A percentile compares a stretch with the other conserved stretches of the same genome.
Conservation (phyloP, 768 basidiomycete genomes). For the Termitomyces sp. region DNA sequence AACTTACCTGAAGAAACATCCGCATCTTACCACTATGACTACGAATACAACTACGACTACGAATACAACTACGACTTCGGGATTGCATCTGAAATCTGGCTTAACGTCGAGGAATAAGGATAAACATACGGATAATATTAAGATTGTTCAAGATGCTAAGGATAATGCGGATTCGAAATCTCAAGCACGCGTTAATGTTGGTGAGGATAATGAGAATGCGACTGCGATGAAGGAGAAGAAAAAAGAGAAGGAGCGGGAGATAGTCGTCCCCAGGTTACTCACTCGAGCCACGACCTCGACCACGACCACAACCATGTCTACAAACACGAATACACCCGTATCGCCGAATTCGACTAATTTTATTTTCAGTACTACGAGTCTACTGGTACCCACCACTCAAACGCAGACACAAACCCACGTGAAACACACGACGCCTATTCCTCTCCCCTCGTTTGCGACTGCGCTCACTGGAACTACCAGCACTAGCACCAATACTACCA, state of each 20-base stretch:
- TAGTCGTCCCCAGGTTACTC: not conserved
- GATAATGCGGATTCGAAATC: not conserved
- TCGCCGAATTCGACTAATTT: not conserved
- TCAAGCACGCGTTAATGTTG: not conserved
- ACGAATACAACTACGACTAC: not conserved
- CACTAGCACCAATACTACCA: not conserved
- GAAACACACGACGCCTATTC: constrained; percentile 20
- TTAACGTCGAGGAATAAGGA: not conserved
- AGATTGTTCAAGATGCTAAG: not conserved
- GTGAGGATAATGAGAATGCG: not conserved
- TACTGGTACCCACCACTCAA: not conserved
- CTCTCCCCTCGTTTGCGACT: constrained; percentile 36
- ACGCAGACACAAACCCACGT: not conserved
- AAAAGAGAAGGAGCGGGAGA: not conserved
- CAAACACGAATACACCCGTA: not conserved
- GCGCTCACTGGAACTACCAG: constrained; percentile 6
- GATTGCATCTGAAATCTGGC: not conserved
- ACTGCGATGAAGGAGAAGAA: not conserved
- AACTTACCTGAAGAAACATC: constrained; percentile 57
- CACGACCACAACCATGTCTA: not conserved
- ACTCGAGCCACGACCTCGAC: not conserved
- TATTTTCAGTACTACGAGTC: not conserved
- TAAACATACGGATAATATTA: not conserved
- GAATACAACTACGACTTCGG: no score
- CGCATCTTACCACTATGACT: constrained; percentile 14